Conservation (phyloP, 2,329 filamentous ascomycete genomes). For the Coccinonectria pachysandricola region DNA sequence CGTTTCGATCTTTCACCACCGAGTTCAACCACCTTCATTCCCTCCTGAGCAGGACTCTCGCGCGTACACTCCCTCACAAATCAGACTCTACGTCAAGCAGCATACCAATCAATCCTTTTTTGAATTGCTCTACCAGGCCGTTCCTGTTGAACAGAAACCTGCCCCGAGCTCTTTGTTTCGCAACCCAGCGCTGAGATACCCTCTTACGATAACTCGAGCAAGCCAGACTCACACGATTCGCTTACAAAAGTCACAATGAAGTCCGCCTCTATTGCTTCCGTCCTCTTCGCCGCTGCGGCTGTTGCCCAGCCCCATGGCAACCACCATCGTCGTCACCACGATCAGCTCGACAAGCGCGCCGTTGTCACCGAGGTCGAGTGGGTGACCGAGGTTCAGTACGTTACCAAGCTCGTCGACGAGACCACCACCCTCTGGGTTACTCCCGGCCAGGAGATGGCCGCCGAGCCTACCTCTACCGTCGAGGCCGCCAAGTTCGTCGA, state of each 20-base stretch:
- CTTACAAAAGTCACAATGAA: conserved; percentile 30
- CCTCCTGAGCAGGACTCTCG: conserved; percentile 20
- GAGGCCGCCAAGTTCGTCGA: conserved; percentile 9
- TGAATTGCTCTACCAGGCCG: conserved; percentile 14
- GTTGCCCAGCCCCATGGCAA: conserved; percentile 40
- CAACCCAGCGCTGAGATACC: conserved; percentile 16
- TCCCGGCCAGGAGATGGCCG: conserved; percentile 21
- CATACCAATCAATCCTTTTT: conserved; percentile 14
- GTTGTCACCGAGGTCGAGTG: conserved; percentile 40
- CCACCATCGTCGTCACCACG: conserved; percentile 27
- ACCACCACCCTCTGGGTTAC: conserved; percentile 36
- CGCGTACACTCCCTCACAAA: conserved; percentile 15
- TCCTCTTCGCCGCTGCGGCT: conserved; percentile 29
- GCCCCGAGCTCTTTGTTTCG: conserved; percentile 11
- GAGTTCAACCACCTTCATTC: too few species aligned
- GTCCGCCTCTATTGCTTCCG: conserved; percentile 22
- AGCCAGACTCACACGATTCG: conserved; percentile 8
- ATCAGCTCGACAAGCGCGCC: conserved; percentile 26
- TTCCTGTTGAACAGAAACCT: conserved; percentile 20
- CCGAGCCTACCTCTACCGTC: conserved; percentile 14
- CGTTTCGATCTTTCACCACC: too few species aligned
- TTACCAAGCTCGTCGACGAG: conserved; percentile 39
- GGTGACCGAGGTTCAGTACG: conserved; percentile 37
- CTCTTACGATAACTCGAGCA: conserved; percentile 3
- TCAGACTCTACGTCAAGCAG: conserved; percentile 12